Evolutionary conservation across 1,139 yeast genomes (phyloP), one percentile per base, ranked within the genome.

Genomic region (Saccharomyces hybrid): DNA sequence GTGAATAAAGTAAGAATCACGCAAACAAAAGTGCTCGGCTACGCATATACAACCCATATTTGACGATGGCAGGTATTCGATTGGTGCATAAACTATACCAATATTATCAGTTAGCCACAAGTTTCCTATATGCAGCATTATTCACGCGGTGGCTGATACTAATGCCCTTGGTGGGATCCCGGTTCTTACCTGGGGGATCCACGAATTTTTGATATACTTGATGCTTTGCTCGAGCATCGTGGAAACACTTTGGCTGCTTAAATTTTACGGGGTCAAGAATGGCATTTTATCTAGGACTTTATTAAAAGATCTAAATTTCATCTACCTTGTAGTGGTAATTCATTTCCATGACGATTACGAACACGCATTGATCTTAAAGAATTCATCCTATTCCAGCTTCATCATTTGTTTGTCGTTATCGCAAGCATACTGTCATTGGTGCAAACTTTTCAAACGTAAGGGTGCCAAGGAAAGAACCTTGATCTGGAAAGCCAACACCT

Each of bases 81-180:
- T 44, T 58, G 6, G 44, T 58, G 1, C 47, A 58, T 16, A 62
- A 61, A 31, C 50, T 65, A n/a, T 67, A 64, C 47, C 70, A 65
- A 50, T 63, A 63, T 46, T 66, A 62, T 50, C 65, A 66, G 32
- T 51, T 69, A 3, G 55, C 66, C 1, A 65, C 80, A 0, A 71
- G 76, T 14, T 75, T 82, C 2, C 66, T 82, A 26, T 81, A 83
- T 80, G 65, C 75, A 42, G 78, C 84, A 51, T 76, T 85, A 55
- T 67, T 81, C 5, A 69, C 74, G 6, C 68, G 90, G 51, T 76
- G 83, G 59, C 55, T 76, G 12, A 69, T 83, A 2, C 70, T 84
- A 32, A 71, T 81, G 50, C 88, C 87, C 1, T 68, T 84, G 27
- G 88, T 83, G 7, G 87, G 88, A 0, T 69, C 80, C 48, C 75